A percentile compares a stretch with the other conserved stretches of the same genome.
Evolutionary conservation across 2,329 filamentous ascomycete species (phyloP).

Genomic region (Hirsutella minnesotensis): DNA sequence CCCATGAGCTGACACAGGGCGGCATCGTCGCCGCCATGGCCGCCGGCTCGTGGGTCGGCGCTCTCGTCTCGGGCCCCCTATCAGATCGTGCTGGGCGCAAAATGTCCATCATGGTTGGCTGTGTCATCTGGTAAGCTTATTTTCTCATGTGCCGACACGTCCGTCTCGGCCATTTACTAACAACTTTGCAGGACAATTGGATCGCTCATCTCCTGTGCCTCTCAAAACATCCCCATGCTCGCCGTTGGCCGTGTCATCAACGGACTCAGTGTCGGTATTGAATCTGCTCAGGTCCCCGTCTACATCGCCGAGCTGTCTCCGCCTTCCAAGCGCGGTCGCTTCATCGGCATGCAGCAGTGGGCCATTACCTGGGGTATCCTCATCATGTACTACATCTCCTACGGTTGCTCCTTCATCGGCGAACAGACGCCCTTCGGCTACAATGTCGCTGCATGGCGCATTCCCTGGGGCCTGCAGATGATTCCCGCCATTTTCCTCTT

Average conservation of each 20-base stretch:
- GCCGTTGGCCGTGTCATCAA: conserved; percentile 50
- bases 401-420: conserved; percentile 50
- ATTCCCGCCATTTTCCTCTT: conserved; percentile 49
- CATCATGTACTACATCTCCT: conserved; percentile 59
- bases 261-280: conserved; percentile 54
- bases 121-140: conserved; percentile 33
- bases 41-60: conserved; percentile 38
- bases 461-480: conserved; percentile 56
- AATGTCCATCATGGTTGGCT: conserved; percentile 37
- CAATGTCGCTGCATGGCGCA: conserved; percentile 46
- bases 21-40: conserved; percentile 40
- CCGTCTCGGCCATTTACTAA: neutral
- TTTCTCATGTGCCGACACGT: neutral
- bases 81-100: conserved; percentile 39
- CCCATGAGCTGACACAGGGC: conserved; percentile 31
- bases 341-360: conserved; percentile 64
- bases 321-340: conserved; percentile 45
- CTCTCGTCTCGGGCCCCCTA: conserved; percentile 33
- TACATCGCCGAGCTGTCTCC: conserved; percentile 55
- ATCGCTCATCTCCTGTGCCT: conserved; percentile 31
- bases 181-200: conserved; percentile 31
- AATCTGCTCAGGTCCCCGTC: conserved; percentile 55
- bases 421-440: conserved; percentile 14
- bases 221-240: conserved; percentile 36
- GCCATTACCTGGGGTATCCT: conserved; percentile 57